Base-by-base conservation (phyloP, 495 filamentous ascomycete species). In the Xylaria grammica region DNA sequence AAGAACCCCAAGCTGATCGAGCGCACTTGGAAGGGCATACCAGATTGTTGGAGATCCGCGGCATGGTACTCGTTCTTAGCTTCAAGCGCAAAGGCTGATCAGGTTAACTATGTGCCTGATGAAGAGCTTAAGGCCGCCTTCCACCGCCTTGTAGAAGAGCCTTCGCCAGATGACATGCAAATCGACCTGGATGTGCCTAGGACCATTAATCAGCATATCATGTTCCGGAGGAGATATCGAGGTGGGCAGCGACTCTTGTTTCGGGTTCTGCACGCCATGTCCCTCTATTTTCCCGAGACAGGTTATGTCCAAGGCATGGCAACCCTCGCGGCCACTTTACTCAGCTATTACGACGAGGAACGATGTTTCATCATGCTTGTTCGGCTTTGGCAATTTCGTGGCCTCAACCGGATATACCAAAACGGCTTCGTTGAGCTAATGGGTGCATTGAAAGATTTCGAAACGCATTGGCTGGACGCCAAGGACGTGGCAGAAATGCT, bases 261-360 rank as follows among this genome's bases (percentile, higher is more conserved):
- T 77, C 86, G 95, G 22, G 92, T 97, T 8, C 82, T 99, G 20
- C 95, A 98, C 74, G 88, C 91, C 63, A 85, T 99, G 74, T 94
- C 90, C 8, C 83, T 99, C 17, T 93, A 97, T 71, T 95, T 92
- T 69, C 93, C 94, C 1, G 91, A 90, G 11, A 92, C 91, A 3
- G 94, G 95, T 2, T 99, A 99, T 76, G 95, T 99, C 4, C 95
- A 99, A 74, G 95, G 95, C 38, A 99, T 99, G 95, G 95, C 95
- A 1, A 89, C 92, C 22, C 83, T 98, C 30, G 93, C 92, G 5
- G 93, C 96, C 1, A 98, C 96, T 0, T 82, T 99, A 9, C 85
- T 99, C 4, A 97, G 94, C 67, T 99, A 98, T 72, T 99, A 90
- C 72, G 96, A 98, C 53, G 95, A 99, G 75, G 96, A 97, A 74